Percentiles rank a stretch among this genome's conserved stretches.
Conservation (phyloP, 306 rosid genomes). For the Vigna radiata region DNA sequence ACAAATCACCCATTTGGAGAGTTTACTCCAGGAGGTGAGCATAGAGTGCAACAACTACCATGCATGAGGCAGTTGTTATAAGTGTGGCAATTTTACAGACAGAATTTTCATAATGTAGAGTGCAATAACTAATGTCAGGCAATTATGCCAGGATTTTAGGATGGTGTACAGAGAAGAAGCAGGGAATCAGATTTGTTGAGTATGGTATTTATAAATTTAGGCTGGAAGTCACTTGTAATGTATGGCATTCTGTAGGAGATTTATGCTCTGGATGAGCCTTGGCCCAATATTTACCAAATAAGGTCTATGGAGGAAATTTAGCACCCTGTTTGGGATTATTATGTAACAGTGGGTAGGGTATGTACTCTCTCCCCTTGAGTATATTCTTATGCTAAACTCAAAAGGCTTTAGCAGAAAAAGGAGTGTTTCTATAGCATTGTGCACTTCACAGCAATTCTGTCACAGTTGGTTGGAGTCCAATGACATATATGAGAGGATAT, state of each 20-base stretch:
- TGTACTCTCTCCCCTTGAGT: not conserved
- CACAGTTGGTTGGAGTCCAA: not conserved
- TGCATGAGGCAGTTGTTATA: not conserved
- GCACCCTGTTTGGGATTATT: not conserved
- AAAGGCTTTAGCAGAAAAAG: not conserved
- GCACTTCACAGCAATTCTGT: not conserved
- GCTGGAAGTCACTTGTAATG: not conserved
- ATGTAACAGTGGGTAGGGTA: not conserved
- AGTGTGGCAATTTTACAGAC: not conserved
- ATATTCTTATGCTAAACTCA: not conserved
- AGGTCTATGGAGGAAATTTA: not conserved
- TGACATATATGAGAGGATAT: not conserved
- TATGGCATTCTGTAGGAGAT: not conserved
- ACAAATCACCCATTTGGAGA: not conserved
- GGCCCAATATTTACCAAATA: not conserved
- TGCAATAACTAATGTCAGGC: not conserved
- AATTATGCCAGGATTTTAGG: not conserved
- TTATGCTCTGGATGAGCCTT: not conserved
- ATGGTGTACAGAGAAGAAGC: not conserved
- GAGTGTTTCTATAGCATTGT: not conserved
- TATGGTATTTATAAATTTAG: not conserved
- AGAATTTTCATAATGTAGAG: not conserved
- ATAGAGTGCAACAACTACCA: not conserved
- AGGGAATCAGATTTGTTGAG: not conserved
- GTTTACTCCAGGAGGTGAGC: not conserved